Evolutionary conservation across 495 filamentous ascomycete genomes (phyloP).

Genomic region (Xylaria curta): DNA sequence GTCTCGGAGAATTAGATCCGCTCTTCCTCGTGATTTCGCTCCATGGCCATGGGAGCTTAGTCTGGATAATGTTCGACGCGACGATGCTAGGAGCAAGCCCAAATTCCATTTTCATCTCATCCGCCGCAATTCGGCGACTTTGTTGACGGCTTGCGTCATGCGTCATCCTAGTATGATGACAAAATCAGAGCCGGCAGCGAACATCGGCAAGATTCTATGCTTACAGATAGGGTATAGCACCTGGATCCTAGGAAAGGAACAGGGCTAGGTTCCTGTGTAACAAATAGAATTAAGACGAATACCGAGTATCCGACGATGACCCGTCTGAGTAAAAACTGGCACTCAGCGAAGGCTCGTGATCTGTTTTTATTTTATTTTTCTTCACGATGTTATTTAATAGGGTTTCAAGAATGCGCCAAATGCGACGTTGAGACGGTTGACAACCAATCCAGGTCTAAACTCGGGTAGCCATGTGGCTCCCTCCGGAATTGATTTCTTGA

Average conservation of each 20-base stretch:
- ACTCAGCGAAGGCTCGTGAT: background rate
- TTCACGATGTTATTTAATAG: background rate
- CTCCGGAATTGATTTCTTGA: conserved; percentile 23
- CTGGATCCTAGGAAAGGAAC: background rate
- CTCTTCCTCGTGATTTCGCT: background rate
- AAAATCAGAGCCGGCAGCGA: background rate
- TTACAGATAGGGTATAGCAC: conserved; percentile 3
- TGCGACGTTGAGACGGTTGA: conserved; percentile 25
- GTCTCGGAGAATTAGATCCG: conserved; percentile 4
- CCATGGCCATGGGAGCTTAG: background rate
- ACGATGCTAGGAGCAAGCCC: background rate
- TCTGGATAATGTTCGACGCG: background rate
- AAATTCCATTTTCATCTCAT: conserved; percentile 7
- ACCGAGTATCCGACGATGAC: conserved; percentile 5
- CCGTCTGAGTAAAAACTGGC: background rate
- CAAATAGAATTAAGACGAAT: background rate
- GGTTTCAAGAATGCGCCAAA: conserved; percentile 26
- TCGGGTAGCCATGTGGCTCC: conserved; percentile 27
- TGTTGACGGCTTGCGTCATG: conserved; percentile 14
- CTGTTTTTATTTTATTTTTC: background rate
- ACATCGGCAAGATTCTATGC: background rate
- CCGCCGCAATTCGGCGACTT: background rate
- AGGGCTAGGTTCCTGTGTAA: background rate
- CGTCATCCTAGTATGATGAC: conserved; percentile 16
- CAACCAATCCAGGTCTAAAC: conserved; percentile 19